Evolutionary conservation across 768 basidiomycete species (phyloP).

Genomic region (Serpula lacrymans): DNA sequence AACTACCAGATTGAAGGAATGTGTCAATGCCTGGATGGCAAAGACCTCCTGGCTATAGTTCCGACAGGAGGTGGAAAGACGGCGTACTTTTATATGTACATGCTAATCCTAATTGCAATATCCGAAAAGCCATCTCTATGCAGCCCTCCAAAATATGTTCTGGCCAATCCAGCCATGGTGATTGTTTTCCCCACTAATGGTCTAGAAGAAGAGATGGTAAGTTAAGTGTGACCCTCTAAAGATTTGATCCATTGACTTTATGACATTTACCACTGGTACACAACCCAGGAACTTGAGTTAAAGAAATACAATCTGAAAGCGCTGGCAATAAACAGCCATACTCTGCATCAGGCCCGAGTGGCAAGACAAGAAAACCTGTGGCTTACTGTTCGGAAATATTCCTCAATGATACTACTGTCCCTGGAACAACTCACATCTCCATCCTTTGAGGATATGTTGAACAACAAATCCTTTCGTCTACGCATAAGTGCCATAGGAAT

Average conservation of each 20-base stretch:
- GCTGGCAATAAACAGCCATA: constrained; percentile 9
- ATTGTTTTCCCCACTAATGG: too few relatives aligned
- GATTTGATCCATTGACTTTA: background rate
- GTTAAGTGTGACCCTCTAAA: background rate
- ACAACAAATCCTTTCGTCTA: constrained; percentile 5
- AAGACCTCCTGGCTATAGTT: constrained; percentile 13
- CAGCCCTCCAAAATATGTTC: constrained; percentile 6
- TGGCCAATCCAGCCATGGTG: constrained; percentile 11
- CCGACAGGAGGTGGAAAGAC: constrained; percentile 23
- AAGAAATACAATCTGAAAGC: background rate
- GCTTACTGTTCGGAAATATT: constrained; percentile 4
- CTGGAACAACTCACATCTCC: constrained; percentile 11
- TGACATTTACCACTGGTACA: too few relatives aligned
- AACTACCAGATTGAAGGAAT: constrained; percentile 18
- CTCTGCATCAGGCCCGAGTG: constrained; percentile 7
- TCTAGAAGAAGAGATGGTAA: constrained; percentile 17
- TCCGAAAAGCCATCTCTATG: constrained; percentile 9
- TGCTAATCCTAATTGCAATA: constrained; percentile 13
- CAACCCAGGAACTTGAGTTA: background rate
- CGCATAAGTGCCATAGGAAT: constrained; percentile 12
- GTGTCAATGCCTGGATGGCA: constrained; percentile 12
- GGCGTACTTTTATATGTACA: constrained; percentile 13
- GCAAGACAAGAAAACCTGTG: constrained; percentile 7
- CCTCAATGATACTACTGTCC: constrained; percentile 8
- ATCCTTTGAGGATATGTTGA: constrained; percentile 9